Evolutionary conservation across 2,329 filamentous ascomycete species (phyloP).

Genomic region (Fusarium redolens): DNA sequence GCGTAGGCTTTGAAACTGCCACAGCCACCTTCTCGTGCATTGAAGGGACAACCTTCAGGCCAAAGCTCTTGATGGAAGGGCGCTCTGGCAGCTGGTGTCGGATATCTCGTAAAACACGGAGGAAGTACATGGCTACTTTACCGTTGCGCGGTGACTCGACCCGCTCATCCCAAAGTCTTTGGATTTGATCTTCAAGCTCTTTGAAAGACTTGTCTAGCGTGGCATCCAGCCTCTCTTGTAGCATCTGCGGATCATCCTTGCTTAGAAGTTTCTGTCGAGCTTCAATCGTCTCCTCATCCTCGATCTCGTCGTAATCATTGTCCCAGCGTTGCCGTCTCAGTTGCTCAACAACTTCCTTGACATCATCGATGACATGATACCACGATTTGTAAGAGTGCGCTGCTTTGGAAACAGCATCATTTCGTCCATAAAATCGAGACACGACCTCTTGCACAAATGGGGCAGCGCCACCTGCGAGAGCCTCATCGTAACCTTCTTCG

Average conservation of each 20-base stretch:
- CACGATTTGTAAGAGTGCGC: conserved; percentile 76
- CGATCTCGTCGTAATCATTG: conserved; percentile 77
- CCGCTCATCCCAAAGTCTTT: conserved; percentile 60
- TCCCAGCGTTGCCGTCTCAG: conserved; percentile 79
- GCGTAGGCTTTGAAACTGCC: conserved; percentile 61
- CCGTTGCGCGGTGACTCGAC: conserved; percentile 61
- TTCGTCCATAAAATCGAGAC: conserved; percentile 77
- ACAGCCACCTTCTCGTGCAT: conserved; percentile 72
- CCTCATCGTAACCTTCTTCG: conserved; percentile 69
- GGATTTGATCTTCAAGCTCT: conserved; percentile 67
- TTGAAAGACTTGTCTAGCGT: conserved; percentile 68
- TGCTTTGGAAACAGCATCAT: conserved; percentile 71
- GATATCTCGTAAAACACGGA: conserved; percentile 81
- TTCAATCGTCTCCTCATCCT: conserved; percentile 78
- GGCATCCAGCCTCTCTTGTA: conserved; percentile 69
- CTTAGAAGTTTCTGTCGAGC: conserved; percentile 74
- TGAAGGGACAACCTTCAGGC: conserved; percentile 68
- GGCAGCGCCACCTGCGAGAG: conserved; percentile 72
- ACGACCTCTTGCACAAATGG: conserved; percentile 77
- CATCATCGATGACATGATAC: conserved; percentile 77
- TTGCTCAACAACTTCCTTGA: conserved; percentile 70
- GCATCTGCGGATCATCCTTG: conserved; percentile 74
- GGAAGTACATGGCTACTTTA: conserved; percentile 71
- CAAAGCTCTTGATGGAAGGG: conserved; percentile 64
- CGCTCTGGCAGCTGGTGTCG: conserved; percentile 71